phyloP scores from a whole-genome alignment of 2,329 filamentous ascomycete genomes.

The Orbilia brochopaga region DNA sequence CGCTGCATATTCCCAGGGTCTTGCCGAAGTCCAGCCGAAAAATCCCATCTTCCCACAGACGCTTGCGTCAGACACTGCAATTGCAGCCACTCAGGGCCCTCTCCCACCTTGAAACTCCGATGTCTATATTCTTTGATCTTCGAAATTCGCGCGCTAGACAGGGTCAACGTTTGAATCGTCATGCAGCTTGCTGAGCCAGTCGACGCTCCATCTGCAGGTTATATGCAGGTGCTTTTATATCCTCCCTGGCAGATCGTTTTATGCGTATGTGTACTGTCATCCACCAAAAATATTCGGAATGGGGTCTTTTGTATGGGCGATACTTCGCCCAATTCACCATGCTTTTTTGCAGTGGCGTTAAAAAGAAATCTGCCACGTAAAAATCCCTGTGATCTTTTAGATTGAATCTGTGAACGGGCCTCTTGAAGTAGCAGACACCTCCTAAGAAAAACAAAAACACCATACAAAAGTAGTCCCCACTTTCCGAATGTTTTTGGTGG shows the following conservation, averaged over 20 bases:
- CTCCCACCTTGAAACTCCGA: conserved; percentile 50
- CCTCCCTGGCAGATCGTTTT: not conserved
- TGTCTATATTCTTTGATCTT: not conserved
- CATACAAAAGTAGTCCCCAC: no score
- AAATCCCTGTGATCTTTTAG: no score
- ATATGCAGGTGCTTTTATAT: conserved; percentile 7
- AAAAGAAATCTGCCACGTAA: no score
- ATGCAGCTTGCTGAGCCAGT: not conserved
- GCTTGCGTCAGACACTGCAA: not conserved
- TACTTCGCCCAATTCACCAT: no score
- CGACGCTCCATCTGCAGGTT: not conserved
- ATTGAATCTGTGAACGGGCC: no score
- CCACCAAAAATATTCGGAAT: no score
- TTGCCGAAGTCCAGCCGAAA: conserved; percentile 50
- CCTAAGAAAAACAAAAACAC: no score
- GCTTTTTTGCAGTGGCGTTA: no score
- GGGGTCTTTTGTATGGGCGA: no score
- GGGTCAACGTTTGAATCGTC: not conserved
- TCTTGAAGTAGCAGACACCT: no score
- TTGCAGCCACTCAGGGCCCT: not conserved
- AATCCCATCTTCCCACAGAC: not conserved
- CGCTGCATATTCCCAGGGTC: conserved; percentile 38
- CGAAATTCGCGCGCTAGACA: not conserved
- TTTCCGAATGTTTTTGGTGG: no score
- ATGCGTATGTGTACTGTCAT: no score